These are phyloP conservation scores for Coccomyxa sp. DNA, from an alignment of 139 green algal genomes.

Conservation along the genomic window DNA sequence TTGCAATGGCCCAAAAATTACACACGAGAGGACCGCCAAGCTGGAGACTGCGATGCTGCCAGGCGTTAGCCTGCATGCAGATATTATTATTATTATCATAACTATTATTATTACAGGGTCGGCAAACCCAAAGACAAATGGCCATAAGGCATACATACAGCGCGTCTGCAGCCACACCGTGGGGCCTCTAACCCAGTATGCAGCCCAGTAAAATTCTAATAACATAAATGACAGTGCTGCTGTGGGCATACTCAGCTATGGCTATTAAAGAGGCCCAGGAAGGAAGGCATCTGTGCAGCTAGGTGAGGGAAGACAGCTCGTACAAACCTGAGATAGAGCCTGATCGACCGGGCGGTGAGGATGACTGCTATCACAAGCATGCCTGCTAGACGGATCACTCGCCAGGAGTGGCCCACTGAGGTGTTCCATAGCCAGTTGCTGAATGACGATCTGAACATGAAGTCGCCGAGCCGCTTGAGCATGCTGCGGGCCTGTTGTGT, in stretches of 20 bases:
- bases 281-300: neutral
- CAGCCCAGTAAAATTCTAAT: no score
- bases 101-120: no score
- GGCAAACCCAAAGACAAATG: no score
- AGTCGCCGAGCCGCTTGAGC: neutral
- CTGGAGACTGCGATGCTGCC: no score
- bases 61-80: no score
- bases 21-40: neutral
- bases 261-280: neutral
- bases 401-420: neutral
- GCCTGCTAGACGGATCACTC: neutral
- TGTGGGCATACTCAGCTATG: neutral
- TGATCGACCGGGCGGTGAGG: neutral
- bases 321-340: neutral
- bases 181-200: no score
- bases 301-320: neutral
- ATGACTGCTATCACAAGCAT: neutral
- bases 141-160: no score
- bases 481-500: no score
- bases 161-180: no score
- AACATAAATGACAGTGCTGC: neutral
- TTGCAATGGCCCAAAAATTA: neutral
- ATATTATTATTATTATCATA: neutral
- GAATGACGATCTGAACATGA: neutral
- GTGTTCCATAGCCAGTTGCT: conserved; percentile 1